Evolutionary conservation across 176 grass and related monocot genomes (phyloP).

Genomic region (Alloteropsis semialata): DNA sequence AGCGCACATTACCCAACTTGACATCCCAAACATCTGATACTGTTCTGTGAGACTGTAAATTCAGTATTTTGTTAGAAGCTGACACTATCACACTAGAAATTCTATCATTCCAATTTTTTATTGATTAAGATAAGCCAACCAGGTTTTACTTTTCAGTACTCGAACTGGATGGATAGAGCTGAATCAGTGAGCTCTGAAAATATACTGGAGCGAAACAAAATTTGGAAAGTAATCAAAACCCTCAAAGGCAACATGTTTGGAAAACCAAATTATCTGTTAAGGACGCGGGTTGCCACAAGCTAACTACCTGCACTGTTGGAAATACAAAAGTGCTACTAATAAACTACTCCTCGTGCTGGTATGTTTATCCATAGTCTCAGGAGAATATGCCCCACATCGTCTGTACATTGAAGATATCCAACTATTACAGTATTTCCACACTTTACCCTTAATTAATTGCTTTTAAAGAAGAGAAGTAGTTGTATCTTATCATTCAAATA

Average conservation of each 20-base stretch:
- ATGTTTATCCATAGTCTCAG: no score
- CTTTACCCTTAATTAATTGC: no score
- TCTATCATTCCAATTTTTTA: not conserved
- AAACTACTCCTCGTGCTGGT: no score
- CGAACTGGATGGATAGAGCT: not conserved
- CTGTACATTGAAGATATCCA: no score
- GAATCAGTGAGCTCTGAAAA: not conserved
- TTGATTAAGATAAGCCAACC: not conserved
- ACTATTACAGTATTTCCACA: no score
- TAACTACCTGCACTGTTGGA: no score
- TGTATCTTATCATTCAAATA: no score
- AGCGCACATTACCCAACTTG: conserved; percentile 1
- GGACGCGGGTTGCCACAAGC: not conserved
- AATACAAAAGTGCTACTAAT: no score
- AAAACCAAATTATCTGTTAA: not conserved
- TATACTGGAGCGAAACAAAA: not conserved
- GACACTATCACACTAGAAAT: not conserved
- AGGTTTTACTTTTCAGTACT: not conserved
- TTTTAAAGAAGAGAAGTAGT: no score
- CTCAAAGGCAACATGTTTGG: not conserved
- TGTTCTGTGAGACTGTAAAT: not conserved
- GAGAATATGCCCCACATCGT: no score
- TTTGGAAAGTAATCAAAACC: not conserved
- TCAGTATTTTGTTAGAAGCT: not conserved
- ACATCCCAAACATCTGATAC: not conserved